phyloP scores from a whole-genome alignment of 371 early-diverging fungal genomes.

The Catenaria anguillulae region DNA sequence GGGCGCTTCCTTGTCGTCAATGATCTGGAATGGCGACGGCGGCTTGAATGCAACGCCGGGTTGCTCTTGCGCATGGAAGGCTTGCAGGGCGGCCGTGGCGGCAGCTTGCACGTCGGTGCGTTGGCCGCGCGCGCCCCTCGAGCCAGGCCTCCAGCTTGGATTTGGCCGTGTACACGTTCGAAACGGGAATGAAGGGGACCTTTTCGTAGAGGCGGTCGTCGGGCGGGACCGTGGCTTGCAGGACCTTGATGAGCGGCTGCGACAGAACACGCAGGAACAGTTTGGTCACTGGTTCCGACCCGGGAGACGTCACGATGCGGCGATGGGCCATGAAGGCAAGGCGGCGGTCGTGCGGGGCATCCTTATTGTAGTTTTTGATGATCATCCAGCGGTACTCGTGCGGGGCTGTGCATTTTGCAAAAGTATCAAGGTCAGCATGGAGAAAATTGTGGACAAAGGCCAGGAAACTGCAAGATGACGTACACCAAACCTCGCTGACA shows the following conservation, averaged over 20 bases:
- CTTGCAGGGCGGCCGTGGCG: no score
- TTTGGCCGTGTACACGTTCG: neutral
- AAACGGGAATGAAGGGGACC: neutral
- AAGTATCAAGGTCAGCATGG: neutral
- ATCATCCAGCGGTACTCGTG: neutral
- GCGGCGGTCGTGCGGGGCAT: neutral
- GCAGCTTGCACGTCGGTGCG: no score
- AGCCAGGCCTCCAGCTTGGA: neutral
- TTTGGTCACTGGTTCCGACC: neutral
- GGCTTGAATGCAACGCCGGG: no score
- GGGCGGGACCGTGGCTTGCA: neutral
- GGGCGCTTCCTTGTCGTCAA: neutral
- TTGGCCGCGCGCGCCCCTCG: neutral
- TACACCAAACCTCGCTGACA: neutral
- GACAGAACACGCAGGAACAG: neutral
- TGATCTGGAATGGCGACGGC: neutral
- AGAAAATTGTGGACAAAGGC: neutral
- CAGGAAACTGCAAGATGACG: neutral
- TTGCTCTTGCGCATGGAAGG: no score
- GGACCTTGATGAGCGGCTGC: neutral
- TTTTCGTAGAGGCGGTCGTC: neutral
- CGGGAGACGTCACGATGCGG: neutral
- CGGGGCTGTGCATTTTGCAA: neutral
- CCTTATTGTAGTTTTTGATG: neutral
- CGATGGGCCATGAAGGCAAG: neutral